Percentiles rank a stretch among this genome's conserved stretches.
These are phyloP conservation scores for Blyttiomyces sp. DNA, from an alignment of 371 early-diverging fungal species.

Conservation along the genomic window DNA sequence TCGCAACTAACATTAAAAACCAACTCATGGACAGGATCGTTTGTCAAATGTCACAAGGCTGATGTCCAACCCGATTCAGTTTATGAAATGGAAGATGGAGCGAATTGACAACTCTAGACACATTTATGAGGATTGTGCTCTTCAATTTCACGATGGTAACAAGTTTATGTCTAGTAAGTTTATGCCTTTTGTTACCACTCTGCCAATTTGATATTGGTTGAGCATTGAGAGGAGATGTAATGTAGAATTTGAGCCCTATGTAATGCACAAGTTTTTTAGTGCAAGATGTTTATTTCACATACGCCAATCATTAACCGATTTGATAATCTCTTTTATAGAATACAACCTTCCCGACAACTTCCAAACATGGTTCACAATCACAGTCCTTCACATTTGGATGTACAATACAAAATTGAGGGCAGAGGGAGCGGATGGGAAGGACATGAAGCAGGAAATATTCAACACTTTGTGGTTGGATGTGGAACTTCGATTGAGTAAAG, in stretches of 20 bases:
- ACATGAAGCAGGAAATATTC: conserved; percentile 82
- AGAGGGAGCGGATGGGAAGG: conserved; percentile 49
- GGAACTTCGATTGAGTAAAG: conserved; percentile 54
- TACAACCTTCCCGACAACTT: conserved; percentile 79
- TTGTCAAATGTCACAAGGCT: background rate
- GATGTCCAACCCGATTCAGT: conserved; percentile 29
- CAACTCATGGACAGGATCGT: too few relatives aligned
- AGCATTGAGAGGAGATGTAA: background rate
- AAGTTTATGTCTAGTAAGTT: conserved; percentile 27
- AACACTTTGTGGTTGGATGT: conserved; percentile 87
- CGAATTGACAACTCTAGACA: conserved; percentile 36
- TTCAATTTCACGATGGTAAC: conserved; percentile 30
- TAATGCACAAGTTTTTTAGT: background rate
- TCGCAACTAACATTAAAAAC: too few relatives aligned
- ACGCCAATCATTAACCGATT: background rate
- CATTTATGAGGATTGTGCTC: conserved; percentile 39
- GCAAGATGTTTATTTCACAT: background rate
- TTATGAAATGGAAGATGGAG: conserved; percentile 43
- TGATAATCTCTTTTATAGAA: conserved; percentile 29
- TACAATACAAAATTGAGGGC: conserved; percentile 68
- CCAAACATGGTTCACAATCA: conserved; percentile 92
- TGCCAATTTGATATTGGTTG: background rate
- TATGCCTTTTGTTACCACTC: background rate
- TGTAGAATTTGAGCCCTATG: background rate
- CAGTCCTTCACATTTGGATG: conserved; percentile 92